Evolutionary conservation across 768 basidiomycete genomes (phyloP).

Genomic region (Tylopilus sp.): DNA sequence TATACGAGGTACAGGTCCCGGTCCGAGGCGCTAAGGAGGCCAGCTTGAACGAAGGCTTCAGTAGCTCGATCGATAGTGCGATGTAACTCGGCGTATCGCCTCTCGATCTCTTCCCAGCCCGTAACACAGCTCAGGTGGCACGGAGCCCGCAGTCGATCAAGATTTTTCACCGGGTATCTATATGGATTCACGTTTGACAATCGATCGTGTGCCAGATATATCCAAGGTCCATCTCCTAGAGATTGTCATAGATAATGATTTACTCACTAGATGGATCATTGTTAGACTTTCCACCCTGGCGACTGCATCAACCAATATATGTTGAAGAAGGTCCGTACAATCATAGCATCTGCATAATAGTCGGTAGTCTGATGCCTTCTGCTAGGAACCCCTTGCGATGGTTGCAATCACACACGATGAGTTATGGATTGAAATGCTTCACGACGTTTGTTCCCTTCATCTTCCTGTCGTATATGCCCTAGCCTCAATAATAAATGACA

Average conservation of each 20-base stretch:
- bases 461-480: not conserved
- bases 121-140: no score
- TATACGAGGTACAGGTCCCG: no score
- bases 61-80: no score
- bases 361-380: not conserved
- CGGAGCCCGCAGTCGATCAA: no score
- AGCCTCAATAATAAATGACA: not conserved
- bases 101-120: no score
- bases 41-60: no score
- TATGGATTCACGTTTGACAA: not conserved
- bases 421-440: not conserved
- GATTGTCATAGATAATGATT: no score
- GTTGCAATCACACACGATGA: not conserved
- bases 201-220: not conserved
- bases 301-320: not conserved
- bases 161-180: not conserved
- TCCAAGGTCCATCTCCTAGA: not conserved
- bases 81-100: no score
- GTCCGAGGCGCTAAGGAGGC: no score
- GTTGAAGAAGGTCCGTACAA: not conserved
- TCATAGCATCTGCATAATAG: not conserved
- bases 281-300: not conserved
- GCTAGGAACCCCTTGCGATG: not conserved
- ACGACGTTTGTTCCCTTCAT: not conserved
- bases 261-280: not conserved